phyloP scores from a whole-genome alignment of 2,329 filamentous ascomycete species.

The Colletotrichum agaves region DNA sequence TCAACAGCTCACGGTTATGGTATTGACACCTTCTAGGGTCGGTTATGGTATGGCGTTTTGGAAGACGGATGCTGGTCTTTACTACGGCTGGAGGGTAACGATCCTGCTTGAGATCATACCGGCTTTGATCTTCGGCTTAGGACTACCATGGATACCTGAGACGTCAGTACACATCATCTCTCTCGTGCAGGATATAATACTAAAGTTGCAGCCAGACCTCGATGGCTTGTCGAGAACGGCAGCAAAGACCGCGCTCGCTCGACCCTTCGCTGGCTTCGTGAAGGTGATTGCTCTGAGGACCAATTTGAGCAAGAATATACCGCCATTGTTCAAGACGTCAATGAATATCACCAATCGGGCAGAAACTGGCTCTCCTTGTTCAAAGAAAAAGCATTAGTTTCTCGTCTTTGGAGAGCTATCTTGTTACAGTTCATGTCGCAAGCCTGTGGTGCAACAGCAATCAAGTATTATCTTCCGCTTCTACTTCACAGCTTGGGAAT shows the following conservation, averaged over 20 bases:
- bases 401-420: conserved; percentile 66
- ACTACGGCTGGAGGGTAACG: conserved; percentile 64
- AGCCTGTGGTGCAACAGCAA: conserved; percentile 68
- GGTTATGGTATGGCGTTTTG: conserved; percentile 67
- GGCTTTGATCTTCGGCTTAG: conserved; percentile 58
- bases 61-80: conserved; percentile 53
- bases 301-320: conserved; percentile 55
- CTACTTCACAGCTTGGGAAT: conserved; percentile 64
- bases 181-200: neutral
- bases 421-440: conserved; percentile 69
- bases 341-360: conserved; percentile 48
- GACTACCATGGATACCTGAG: conserved; percentile 64
- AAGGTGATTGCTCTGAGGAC: conserved; percentile 50
- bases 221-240: conserved; percentile 67
- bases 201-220: conserved; percentile 53
- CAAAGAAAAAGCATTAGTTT: conserved; percentile 57
- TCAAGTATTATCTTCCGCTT: conserved; percentile 69
- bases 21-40: conserved; percentile 52
- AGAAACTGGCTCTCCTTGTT: conserved; percentile 60
- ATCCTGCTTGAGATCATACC: conserved; percentile 64
- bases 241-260: conserved; percentile 53
- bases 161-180: conserved; percentile 53
- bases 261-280: conserved; percentile 61
- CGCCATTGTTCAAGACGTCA: conserved; percentile 58
- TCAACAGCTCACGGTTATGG: neutral